A percentile compares a stretch with the other conserved stretches of the same genome.
Conservation (phyloP, 768 basidiomycete species). For the Suillus subaureus region DNA sequence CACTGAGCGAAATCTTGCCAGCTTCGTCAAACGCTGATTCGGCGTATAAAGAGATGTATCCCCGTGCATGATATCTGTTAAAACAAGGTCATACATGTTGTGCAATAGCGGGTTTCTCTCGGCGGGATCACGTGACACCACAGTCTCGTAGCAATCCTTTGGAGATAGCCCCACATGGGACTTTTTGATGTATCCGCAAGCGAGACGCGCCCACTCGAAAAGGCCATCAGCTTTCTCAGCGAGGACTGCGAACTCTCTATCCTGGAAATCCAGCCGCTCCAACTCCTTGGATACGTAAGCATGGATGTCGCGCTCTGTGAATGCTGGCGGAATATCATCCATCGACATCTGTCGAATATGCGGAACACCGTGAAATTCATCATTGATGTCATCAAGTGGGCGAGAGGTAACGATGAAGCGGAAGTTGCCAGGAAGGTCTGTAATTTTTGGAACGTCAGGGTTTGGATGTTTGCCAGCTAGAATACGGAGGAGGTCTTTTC, state of each 20-base stretch:
- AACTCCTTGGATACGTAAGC: slow-evolving; percentile 2
- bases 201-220: not conserved
- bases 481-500: too few species aligned
- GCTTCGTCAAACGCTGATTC: too few species aligned
- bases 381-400: too few species aligned
- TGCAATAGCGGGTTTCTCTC: not conserved
- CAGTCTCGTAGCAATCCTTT: too few species aligned
- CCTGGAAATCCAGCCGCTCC: not conserved
- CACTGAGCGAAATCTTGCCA: too few species aligned
- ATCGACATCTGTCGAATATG: not conserved
- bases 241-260: not conserved
- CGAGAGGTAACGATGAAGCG: too few species aligned
- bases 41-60: not conserved
- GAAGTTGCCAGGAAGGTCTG: too few species aligned
- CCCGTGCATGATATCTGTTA: slow-evolving; percentile 3
- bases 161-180: too few species aligned
- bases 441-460: too few species aligned
- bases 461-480: too few species aligned
- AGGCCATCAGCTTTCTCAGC: slow-evolving; percentile 4
- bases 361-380: too few species aligned
- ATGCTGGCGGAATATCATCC: slow-evolving; percentile 3
- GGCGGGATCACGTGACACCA: not conserved
- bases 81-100: slow-evolving; percentile 6
- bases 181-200: too few species aligned
- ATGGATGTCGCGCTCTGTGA: slow-evolving; percentile 6